Percentiles rank a stretch among this genome's conserved stretches.
Evolutionary conservation across 441 rosid genomes (phyloP).

Genomic region (Raphanus hybrid): DNA sequence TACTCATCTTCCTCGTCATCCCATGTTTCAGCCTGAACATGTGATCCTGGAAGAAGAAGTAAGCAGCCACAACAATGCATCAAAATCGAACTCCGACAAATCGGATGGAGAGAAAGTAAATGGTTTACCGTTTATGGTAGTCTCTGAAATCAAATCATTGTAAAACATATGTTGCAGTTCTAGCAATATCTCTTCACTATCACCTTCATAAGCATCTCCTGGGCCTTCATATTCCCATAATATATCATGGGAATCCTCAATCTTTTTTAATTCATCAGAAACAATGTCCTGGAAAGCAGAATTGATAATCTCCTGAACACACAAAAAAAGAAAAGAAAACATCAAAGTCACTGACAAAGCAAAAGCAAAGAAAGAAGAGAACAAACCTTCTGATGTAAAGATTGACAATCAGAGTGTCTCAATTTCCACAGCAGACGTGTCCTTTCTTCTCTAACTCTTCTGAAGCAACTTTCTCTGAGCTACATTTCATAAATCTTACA

Average conservation of each 20-base stretch:
- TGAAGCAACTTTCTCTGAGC: constrained; percentile 79
- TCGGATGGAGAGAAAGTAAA: background rate
- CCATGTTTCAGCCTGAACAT: constrained; percentile 56
- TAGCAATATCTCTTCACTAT: constrained; percentile 81
- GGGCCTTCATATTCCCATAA: constrained; percentile 90
- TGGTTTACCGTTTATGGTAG: constrained; percentile 42
- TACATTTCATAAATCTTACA: constrained; percentile 31
- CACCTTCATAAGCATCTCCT: constrained; percentile 66
- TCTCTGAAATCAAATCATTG: constrained; percentile 63
- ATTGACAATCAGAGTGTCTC: constrained; percentile 59
- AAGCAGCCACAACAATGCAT: constrained; percentile 6
- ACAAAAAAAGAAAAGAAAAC: background rate
- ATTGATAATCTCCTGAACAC: constrained; percentile 64
- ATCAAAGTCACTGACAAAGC: background rate
- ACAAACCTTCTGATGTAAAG: constrained; percentile 57
- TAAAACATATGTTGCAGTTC: constrained; percentile 92
- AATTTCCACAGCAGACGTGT: constrained; percentile 76
- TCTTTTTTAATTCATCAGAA: constrained; percentile 68
- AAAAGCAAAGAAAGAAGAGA: constrained; percentile 11
- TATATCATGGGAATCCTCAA: constrained; percentile 59
- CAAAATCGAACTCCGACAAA: background rate
- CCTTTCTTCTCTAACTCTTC: constrained; percentile 79
- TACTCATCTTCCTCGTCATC: constrained; percentile 90
- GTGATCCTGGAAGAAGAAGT: constrained; percentile 52
- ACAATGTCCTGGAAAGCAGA: constrained; percentile 73